Conservation (phyloP, 83 land plant genomes). For the Larix sibirica region DNA sequence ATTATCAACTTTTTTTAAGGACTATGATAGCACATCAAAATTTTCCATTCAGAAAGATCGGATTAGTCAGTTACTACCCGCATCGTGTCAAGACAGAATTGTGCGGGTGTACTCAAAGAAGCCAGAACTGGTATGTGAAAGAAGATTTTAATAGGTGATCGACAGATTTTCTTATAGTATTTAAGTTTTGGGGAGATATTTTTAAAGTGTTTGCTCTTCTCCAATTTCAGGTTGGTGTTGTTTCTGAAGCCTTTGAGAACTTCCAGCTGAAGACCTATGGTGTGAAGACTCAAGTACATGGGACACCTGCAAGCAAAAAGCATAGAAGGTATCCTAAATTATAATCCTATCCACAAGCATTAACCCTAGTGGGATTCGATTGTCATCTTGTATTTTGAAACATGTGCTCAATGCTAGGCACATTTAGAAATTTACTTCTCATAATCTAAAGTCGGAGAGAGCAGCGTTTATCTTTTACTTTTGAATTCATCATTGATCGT, state of each 20-base stretch:
- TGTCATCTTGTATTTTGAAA: background rate
- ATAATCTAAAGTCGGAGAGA: no score
- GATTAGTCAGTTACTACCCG: constrained; percentile 83
- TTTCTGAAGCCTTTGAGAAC: constrained; percentile 92
- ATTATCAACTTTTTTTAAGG: constrained; percentile 36
- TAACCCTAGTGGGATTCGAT: background rate
- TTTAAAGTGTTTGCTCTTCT: background rate
- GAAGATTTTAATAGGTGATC: background rate
- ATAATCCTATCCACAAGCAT: background rate
- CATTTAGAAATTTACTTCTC: no score
- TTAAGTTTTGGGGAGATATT: background rate
- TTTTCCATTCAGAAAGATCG: constrained; percentile 65
- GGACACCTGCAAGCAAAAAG: constrained; percentile 93
- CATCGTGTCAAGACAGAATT: constrained; percentile 73
- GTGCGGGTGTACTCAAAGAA: constrained; percentile 94
- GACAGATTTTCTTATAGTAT: background rate
- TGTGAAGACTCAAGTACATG: constrained; percentile 72
- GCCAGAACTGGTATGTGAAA: constrained; percentile 75
- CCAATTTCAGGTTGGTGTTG: constrained; percentile 61
- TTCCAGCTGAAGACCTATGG: constrained; percentile 86
- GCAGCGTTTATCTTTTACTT: no score
- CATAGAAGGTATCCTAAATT: constrained; percentile 26
- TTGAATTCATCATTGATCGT: no score
- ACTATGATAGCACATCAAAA: constrained; percentile 75
- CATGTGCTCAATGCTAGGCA: background rate